These are phyloP conservation scores for Fonsecaea monophora DNA, from an alignment of 2,329 filamentous ascomycete species.

Conservation along the genomic window DNA sequence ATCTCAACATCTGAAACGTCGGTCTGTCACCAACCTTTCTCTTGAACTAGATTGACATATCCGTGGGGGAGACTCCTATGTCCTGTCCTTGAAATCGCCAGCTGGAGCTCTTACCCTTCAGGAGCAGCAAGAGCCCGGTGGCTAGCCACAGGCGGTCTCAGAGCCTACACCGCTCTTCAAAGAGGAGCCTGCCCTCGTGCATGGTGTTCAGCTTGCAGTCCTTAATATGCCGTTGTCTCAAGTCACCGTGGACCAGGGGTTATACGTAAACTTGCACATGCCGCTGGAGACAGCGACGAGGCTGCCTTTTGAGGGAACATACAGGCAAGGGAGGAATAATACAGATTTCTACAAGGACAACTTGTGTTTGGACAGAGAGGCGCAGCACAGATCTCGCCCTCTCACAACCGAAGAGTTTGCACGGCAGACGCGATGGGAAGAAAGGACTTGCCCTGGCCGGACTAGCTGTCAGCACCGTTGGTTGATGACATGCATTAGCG, in stretches of 20 bases:
- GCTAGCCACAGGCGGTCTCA: constrained; percentile 16
- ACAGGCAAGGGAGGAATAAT: constrained; percentile 9
- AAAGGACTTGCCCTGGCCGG: constrained; percentile 27
- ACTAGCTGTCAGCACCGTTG: constrained; percentile 29
- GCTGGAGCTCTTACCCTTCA: constrained; percentile 9
- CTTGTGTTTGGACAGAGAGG: constrained; percentile 6
- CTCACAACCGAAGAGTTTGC: constrained; percentile 6
- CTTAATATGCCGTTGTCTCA: constrained; percentile 2
- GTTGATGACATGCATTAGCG: constrained; percentile 35
- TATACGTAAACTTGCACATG: neutral
- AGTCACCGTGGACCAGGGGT: neutral
- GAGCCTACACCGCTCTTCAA: constrained; percentile 31
- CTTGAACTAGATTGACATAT: constrained; percentile 9
- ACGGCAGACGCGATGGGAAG: constrained; percentile 15
- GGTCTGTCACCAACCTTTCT: constrained; percentile 13
- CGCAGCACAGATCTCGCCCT: constrained; percentile 26
- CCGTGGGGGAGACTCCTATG: constrained; percentile 8
- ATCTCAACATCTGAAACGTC: constrained; percentile 27
- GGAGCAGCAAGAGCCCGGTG: constrained; percentile 22
- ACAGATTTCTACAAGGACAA: neutral
- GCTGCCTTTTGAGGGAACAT: constrained; percentile 11
- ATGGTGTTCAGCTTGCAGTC: constrained; percentile 21
- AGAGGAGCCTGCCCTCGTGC: neutral
- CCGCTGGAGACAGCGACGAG: constrained; percentile 15
- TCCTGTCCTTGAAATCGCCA: constrained; percentile 8